phyloP scores from a whole-genome alignment of 148 eudicot species.

The Rhododendron ovatum region DNA sequence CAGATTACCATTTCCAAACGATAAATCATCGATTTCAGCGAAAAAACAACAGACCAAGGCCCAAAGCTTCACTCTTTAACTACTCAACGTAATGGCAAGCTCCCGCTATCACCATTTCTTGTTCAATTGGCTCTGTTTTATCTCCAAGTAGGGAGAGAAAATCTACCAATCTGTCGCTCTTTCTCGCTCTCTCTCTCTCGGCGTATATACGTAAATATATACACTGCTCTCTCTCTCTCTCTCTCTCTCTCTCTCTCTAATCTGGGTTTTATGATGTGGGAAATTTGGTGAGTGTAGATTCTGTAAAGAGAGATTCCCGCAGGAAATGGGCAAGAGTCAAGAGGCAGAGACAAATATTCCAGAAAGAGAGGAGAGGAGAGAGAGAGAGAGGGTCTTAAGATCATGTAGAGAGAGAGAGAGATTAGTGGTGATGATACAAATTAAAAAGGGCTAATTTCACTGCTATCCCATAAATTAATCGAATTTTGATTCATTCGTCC shows the following conservation, averaged over 20 bases:
- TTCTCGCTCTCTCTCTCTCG: not conserved
- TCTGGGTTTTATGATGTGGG: not conserved
- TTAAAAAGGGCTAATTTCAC: not conserved
- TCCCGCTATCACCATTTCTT: not conserved
- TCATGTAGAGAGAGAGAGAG: not conserved
- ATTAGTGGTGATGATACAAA: not conserved
- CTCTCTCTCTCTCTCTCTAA: not conserved
- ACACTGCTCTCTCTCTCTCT: not conserved
- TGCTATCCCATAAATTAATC: too few relatives aligned
- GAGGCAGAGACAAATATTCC: not conserved
- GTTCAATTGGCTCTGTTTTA: not conserved
- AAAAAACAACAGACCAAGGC: not conserved
- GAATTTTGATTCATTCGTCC: not conserved
- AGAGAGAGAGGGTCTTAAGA: not conserved
- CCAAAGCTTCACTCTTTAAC: not conserved
- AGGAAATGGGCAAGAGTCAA: conserved; percentile 1
- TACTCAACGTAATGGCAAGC: not conserved
- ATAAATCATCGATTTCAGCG: not conserved
- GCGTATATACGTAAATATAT: not conserved
- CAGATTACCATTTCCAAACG: too few relatives aligned
- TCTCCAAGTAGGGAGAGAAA: not conserved
- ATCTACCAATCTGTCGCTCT: not conserved
- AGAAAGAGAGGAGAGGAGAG: not conserved
- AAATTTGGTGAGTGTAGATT: not conserved
- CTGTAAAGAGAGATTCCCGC: not conserved